Conservation (phyloP, 768 basidiomycete species). For the Rubroboletus pulcherrimus region DNA sequence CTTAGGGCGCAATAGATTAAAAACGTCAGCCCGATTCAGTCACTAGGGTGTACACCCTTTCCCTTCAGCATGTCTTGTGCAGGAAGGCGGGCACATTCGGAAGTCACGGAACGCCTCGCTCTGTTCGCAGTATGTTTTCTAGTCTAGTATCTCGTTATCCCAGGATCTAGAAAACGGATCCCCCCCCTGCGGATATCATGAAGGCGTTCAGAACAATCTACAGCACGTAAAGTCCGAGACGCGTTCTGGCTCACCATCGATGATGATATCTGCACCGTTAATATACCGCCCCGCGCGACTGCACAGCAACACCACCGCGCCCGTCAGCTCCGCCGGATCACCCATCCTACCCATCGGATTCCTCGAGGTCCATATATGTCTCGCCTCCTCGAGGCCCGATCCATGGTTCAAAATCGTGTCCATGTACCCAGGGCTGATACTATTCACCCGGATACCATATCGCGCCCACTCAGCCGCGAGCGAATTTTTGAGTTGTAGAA, state of each 20-base stretch:
- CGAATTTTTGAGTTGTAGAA: constrained; percentile 37
- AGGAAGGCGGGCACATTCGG: not conserved
- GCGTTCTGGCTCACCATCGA: constrained; percentile 37
- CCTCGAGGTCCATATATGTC: constrained; percentile 35
- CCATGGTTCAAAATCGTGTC: constrained; percentile 41
- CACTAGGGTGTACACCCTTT: not conserved
- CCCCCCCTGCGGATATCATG: constrained; percentile 16
- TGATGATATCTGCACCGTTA: constrained; percentile 39
- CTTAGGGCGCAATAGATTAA: constrained; percentile 1
- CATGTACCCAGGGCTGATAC: constrained; percentile 43
- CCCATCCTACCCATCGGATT: constrained; percentile 46
- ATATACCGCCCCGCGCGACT: constrained; percentile 43
- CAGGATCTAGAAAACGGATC: constrained; percentile 17
- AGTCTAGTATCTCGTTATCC: not conserved
- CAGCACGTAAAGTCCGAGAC: not conserved
- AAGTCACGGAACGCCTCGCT: not conserved
- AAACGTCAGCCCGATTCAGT: not conserved
- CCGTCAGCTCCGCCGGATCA: constrained; percentile 37
- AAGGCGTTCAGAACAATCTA: not conserved
- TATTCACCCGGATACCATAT: constrained; percentile 42
- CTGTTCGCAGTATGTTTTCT: not conserved
- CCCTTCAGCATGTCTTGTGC: too few species aligned
- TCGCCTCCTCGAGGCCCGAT: constrained; percentile 29
- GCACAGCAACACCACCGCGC: constrained; percentile 38
- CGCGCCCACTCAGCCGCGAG: constrained; percentile 42